Evolutionary conservation across 1,284 basidiomycete genomes (phyloP), one percentile per base, ranked within the genome.

Genomic region (Trichosporon coremiiforme): DNA sequence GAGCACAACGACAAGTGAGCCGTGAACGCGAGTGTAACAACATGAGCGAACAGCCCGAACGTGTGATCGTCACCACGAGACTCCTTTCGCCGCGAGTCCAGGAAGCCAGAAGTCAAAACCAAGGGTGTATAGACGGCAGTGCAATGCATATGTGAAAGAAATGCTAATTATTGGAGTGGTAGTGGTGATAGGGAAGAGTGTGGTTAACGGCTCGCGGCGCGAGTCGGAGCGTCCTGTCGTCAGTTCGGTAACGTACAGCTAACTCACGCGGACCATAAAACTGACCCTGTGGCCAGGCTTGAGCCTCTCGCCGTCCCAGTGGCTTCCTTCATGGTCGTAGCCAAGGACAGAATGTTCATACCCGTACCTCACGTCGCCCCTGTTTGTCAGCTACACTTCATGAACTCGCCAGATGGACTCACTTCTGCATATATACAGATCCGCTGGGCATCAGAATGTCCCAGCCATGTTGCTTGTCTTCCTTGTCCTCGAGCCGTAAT

Each of bases 401-500:
- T 33, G 17, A 6, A 20, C 10, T 3, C 9, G 1, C 33, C 4
- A 38, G 20, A 31, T 45, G 73, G 25, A 25, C 79, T 68, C 66
- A 81, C 79, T 71, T 73, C 66, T 82, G 80, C 20, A 81, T 38
- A 68, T 82, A 82, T 0, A 81, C 75, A 29, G 75, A 75, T 5
- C 80, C 79, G 55, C 70, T 76, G 4, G 75, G 77, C 33, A 82
- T 55, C 25, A 77, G 68, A 5, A 82, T 70, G 35, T 82, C 80
- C 79, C 79, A 82, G 9, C 80, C 80, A 8, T 64, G 65, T 13
- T 55, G 63, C 1, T 9, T 57, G 15, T 66, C 71, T 13, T 67
- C 65, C 65, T 71, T 57, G 25, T 66, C 65, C 57, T 75, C 71
- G 25, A 95, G 85, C 66, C 88, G 85, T 71, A 95, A 81, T 29